Evolutionary conservation across 805 yeast species (phyloP).

Genomic region (Komagataella phaffii): DNA sequence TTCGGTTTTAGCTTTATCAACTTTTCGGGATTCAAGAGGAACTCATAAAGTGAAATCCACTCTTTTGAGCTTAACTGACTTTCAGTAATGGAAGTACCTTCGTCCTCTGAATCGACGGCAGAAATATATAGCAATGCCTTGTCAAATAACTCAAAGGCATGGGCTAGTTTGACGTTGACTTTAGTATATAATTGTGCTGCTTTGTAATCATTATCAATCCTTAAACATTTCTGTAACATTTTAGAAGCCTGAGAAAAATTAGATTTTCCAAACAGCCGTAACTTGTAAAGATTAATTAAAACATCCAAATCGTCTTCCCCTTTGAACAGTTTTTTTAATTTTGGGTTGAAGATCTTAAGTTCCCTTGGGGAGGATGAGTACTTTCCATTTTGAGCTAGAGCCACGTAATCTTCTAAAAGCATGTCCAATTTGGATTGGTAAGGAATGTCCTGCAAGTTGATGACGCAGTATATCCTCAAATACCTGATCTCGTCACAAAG

Average conservation of each 20-base stretch:
- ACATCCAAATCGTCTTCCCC: conserved; percentile 10
- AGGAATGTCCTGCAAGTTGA: conserved; percentile 5
- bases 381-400: conserved; percentile 5
- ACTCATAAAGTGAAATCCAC: conserved; percentile 21
- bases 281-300: conserved; percentile 12
- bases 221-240: conserved; percentile 41
- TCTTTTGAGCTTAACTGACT: conserved; percentile 28
- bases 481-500: conserved; percentile 22
- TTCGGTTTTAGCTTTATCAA: conserved; percentile 10
- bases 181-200: conserved; percentile 46
- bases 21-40: conserved; percentile 14
- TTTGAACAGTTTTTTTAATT: conserved; percentile 3
- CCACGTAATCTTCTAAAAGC: conserved; percentile 11
- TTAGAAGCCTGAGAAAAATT: conserved; percentile 6
- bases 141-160: conserved; percentile 24
- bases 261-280: conserved; percentile 14
- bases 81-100: conserved; percentile 8
- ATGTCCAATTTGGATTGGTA: conserved; percentile 9
- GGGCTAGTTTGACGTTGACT: conserved; percentile 31
- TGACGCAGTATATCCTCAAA: conserved; percentile 16
- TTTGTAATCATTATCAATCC: conserved; percentile 60
- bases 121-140: conserved; percentile 29
- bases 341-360: not conserved
- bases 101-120: not conserved
- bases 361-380: not conserved